Conservation (phyloP, 1,139 yeast genomes). For the Lodderomyces parapsilosis region DNA sequence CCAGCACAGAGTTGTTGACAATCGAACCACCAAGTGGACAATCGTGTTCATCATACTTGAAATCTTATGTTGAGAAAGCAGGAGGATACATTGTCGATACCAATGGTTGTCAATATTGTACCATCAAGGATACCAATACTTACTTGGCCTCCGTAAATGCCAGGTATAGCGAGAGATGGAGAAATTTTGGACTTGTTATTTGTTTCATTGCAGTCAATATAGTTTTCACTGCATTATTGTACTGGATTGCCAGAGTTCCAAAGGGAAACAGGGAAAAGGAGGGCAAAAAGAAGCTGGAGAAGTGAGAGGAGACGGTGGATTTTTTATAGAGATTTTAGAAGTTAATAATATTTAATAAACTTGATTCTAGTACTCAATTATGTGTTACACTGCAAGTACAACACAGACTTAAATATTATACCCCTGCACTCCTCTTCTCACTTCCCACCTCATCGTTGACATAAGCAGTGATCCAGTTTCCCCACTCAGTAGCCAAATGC, state of each 20-base stretch:
- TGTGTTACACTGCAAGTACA: too few relatives aligned
- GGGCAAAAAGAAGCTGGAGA: too few relatives aligned
- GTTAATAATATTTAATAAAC: too few relatives aligned
- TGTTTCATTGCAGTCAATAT: conserved; percentile 41
- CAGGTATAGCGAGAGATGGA: conserved; percentile 39
- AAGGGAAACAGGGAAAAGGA: conserved; percentile 30
- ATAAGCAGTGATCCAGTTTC: too few relatives aligned
- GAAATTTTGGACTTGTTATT: conserved; percentile 35
- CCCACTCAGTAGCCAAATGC: too few relatives aligned
- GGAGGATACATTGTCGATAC: conserved; percentile 47
- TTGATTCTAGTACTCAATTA: too few relatives aligned
- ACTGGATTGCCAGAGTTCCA: conserved; percentile 80
- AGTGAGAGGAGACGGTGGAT: too few relatives aligned
- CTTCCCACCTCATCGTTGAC: too few relatives aligned
- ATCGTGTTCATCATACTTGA: conserved; percentile 57
- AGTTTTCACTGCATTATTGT: conserved; percentile 50
- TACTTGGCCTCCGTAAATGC: neutral
- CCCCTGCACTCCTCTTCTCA: too few relatives aligned
- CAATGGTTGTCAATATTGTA: conserved; percentile 51
- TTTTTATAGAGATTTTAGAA: too few relatives aligned
- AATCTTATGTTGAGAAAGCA: conserved; percentile 36
- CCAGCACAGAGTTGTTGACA: conserved; percentile 22
- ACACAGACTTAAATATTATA: too few relatives aligned
- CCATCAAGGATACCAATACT: neutral
- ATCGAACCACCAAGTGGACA: conserved; percentile 42